Evolutionary conservation across 2,329 filamentous ascomycete species (phyloP), one percentile per base, ranked within the genome.

Genomic region (Sporothrix pseudoabietina): DNA sequence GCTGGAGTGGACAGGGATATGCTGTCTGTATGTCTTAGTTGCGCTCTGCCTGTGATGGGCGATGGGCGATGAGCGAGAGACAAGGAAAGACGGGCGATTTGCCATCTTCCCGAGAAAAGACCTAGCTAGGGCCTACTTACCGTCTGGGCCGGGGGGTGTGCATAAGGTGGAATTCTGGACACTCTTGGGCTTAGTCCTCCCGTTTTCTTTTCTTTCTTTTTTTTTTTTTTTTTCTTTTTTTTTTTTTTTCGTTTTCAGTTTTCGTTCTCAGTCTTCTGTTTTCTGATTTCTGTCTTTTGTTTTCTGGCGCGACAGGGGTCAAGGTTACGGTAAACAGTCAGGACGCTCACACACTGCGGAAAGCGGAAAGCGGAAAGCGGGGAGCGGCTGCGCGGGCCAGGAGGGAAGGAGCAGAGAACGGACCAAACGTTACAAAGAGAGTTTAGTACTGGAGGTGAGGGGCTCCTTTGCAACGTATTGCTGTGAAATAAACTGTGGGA

Each of bases 71-170:
- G 52, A 30, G n/a, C n/a, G 22, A 26, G 52, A 55, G 52, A 55
- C 26, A 55, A 26, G 26, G 8, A 14, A 44, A 44, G 26, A 26
- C 26, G 26, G 26, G 44, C 44, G 22, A 35, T 68, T 68, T 26
- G 44, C 65, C 14, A 54, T 52, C 65, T 52, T 30, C 44, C 65
- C 47, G 32, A 54, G 41, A 39, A 19, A 68, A 52, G 63, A n/a
- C 16, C 16, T n/a, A 26, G 52, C 7, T 9, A 30, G 22, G 5
- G 6, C 52, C 19, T 16, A 22, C 41, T 14, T 14, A 47, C 5
- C 7, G 16, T 19, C 30, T 32, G 32, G 39, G n/a, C 19, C 22
- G 39, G 39, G 63, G 63, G 63, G 63, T 68, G 44, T 68, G 63
- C 44, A 49, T 68, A 68, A 52, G 26, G 26, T 52, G 41, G n/a